phyloP scores from a whole-genome alignment of 2,329 filamentous ascomycete species.

The Aspergillus fijiensis region DNA sequence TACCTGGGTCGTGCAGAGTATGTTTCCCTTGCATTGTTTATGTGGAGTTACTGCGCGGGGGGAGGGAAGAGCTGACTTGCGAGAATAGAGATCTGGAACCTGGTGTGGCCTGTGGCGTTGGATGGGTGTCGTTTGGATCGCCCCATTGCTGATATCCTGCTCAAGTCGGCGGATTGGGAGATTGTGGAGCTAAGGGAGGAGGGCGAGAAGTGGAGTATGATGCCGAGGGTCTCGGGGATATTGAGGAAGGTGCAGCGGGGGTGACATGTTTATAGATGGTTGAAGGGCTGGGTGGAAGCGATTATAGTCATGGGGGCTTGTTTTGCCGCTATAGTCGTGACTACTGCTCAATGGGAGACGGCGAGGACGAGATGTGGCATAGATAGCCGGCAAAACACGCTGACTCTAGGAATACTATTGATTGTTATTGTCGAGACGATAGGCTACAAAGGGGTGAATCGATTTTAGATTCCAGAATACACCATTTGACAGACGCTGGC shows the following conservation, averaged over 20 bases:
- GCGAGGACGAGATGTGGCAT: no score
- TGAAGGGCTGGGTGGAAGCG: not conserved
- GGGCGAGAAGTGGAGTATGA: not conserved
- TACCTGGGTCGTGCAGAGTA: slow-evolving; percentile 30
- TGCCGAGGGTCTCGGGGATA: not conserved
- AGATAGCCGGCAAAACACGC: no score
- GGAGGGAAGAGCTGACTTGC: not conserved
- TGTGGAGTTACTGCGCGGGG: not conserved
- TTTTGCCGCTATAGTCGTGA: no score
- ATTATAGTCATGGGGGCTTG: no score
- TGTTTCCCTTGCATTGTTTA: slow-evolving; percentile 32
- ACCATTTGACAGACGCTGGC: no score
- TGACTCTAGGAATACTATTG: no score
- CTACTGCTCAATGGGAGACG: no score
- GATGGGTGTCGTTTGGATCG: not conserved
- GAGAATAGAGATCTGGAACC: not conserved
- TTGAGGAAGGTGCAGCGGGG: slow-evolving; percentile 1
- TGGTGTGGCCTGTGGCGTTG: not conserved
- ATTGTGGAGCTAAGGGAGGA: not conserved
- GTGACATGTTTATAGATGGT: not conserved
- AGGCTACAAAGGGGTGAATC: no score
- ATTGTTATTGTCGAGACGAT: no score
- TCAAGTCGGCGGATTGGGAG: slow-evolving; percentile 3
- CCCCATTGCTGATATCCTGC: not conserved
- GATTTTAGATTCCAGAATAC: no score